phyloP scores from a whole-genome alignment of 2,329 filamentous ascomycete species.

The Atkinsonella hypoxylon region DNA sequence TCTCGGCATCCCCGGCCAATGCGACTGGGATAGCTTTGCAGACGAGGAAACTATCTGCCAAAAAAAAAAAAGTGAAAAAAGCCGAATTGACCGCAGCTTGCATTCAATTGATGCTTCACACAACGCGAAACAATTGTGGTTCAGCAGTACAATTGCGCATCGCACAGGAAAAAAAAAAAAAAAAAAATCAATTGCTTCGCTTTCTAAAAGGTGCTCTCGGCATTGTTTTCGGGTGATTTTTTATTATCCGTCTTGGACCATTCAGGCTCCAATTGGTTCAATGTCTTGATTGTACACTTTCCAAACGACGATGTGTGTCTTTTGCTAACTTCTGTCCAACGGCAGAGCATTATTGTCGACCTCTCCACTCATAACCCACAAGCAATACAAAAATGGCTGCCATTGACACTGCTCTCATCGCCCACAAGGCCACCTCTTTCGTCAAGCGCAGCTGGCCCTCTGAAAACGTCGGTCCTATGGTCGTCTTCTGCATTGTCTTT shows the following conservation, averaged over 20 bases:
- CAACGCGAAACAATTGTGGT: neutral
- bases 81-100: neutral
- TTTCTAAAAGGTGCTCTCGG: neutral
- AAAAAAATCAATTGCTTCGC: neutral
- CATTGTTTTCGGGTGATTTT: neutral
- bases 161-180: neutral
- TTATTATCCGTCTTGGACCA: neutral
- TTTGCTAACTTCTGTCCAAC: neutral
- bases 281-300: neutral
- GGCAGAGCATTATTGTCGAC: conserved; percentile 1
- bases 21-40: neutral
- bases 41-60: neutral
- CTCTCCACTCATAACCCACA: neutral
- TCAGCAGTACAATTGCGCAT: neutral
- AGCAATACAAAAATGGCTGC: conserved; percentile 26
- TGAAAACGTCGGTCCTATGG: conserved; percentile 27
- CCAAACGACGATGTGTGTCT: neutral
- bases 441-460: conserved; percentile 31
- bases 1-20: neutral
- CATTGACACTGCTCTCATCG: conserved; percentile 23
- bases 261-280: neutral
- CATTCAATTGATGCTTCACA: neutral
- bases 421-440: conserved; percentile 23
- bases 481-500: conserved; percentile 32
- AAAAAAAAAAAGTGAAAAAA: no score